Evolutionary conservation across 495 filamentous ascomycete genomes (phyloP).

Genomic region (Podospora pseudocomata): DNA sequence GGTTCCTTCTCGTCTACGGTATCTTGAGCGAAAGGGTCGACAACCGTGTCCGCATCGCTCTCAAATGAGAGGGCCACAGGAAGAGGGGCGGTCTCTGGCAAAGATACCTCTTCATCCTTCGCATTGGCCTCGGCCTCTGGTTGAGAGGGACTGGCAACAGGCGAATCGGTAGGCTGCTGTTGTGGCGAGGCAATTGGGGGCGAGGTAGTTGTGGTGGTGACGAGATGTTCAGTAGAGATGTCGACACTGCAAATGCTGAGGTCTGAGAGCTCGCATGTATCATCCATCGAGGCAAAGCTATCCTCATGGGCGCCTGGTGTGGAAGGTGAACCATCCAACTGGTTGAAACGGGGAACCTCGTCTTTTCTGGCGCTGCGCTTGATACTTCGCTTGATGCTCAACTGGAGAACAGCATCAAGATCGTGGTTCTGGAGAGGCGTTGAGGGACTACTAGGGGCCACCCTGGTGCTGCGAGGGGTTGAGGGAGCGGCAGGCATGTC

Average conservation of each 20-base stretch:
- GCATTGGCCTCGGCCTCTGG: neutral
- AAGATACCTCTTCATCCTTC: neutral
- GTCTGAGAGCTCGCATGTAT: neutral
- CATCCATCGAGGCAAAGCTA: neutral
- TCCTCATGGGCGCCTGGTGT: neutral
- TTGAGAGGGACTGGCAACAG: neutral
- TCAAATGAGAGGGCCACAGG: neutral
- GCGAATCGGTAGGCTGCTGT: neutral
- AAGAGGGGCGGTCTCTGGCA: neutral
- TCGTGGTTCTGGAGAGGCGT: slow-evolving; percentile 3
- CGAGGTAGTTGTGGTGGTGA: slow-evolving; percentile 13
- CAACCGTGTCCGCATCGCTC: neutral
- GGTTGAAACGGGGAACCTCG: neutral
- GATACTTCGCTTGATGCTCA: neutral
- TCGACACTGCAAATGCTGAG: neutral
- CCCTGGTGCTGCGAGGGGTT: neutral
- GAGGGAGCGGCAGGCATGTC: neutral
- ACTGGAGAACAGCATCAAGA: slow-evolving; percentile 2
- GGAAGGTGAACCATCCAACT: neutral
- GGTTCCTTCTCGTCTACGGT: neutral
- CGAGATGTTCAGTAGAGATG: slow-evolving; percentile 18
- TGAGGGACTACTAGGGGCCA: neutral
- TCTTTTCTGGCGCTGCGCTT: slow-evolving; percentile 4
- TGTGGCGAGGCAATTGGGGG: slow-evolving; percentile 23
- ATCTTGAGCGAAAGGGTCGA: neutral